Evolutionary conservation across 2,329 filamentous ascomycete genomes (phyloP).

Genomic region (Neopestalotiopsis rosae): DNA sequence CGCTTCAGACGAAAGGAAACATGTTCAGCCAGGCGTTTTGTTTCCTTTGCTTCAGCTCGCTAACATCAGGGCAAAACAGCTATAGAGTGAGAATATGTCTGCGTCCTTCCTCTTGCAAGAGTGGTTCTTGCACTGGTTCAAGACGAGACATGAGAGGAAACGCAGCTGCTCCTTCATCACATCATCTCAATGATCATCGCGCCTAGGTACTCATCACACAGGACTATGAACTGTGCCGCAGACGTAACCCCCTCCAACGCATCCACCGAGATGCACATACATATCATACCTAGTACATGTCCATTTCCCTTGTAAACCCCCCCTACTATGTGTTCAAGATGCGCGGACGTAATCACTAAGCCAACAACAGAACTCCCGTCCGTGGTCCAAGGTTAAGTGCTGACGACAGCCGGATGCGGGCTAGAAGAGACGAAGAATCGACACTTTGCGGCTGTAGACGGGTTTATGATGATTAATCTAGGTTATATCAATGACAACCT

Average conservation of each 20-base stretch:
- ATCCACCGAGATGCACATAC: neutral
- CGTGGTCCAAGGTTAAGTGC: constrained; percentile 6
- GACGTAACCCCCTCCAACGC: neutral
- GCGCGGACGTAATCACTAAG: constrained; percentile 11
- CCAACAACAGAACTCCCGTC: constrained; percentile 10
- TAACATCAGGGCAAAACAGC: too few relatives aligned
- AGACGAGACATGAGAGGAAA: too few relatives aligned
- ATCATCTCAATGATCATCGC: neutral
- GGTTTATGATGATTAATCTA: too few relatives aligned
- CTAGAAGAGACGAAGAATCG: neutral
- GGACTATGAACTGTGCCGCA: neutral
- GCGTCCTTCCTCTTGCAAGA: too few relatives aligned
- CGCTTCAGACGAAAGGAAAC: too few relatives aligned
- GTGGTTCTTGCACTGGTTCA: too few relatives aligned
- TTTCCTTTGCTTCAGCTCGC: too few relatives aligned
- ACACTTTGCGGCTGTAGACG: too few relatives aligned
- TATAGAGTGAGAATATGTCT: too few relatives aligned
- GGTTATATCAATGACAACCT: too few relatives aligned
- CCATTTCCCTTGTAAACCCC: neutral
- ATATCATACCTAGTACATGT: neutral
- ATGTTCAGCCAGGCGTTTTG: too few relatives aligned
- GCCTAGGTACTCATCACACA: neutral
- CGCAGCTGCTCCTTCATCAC: neutral
- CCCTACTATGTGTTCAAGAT: neutral
- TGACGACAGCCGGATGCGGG: neutral